Percentiles rank a stretch among this genome's conserved stretches.
phyloP scores from a whole-genome alignment of 139 green algal species.

The Auxenochlorella pyrenoidosa region DNA sequence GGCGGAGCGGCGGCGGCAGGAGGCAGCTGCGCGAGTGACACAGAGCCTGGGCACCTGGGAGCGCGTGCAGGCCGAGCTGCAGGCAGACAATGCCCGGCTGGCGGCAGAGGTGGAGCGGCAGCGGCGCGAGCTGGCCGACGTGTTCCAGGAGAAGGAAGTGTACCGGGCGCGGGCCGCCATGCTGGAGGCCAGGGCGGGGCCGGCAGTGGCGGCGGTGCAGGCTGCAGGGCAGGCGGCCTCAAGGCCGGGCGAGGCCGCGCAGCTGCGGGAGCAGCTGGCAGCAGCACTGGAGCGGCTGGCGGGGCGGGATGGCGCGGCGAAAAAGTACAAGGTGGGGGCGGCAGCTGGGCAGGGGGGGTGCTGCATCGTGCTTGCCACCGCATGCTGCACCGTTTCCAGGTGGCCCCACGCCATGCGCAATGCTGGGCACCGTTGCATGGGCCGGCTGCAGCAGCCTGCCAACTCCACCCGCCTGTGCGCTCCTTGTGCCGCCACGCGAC shows the following conservation, averaged over 20 bases:
- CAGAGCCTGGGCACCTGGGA: conserved; percentile 23
- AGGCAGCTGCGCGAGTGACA: background rate
- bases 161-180: background rate
- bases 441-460: background rate
- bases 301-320: background rate
- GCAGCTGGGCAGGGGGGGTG: background rate
- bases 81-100: conserved; percentile 19
- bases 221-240: background rate
- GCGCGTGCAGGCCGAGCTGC: conserved; percentile 31
- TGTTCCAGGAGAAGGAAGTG: conserved; percentile 34
- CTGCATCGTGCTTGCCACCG: too few species aligned
- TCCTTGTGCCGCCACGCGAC: background rate
- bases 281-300: background rate
- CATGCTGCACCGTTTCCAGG: too few species aligned
- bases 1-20: background rate
- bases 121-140: background rate
- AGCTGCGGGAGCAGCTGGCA: conserved; percentile 8
- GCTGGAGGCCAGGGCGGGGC: conserved; percentile 19
- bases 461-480: too few species aligned
- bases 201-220: background rate
- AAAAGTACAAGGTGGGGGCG: conserved; percentile 28
- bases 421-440: too few species aligned
- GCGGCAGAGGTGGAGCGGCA: conserved; percentile 10
- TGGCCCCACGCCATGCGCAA: too few species aligned
- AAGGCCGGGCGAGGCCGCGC: background rate